Base-by-base conservation (phyloP, 2,329 filamentous ascomycete genomes). In the Calonectria fujianensis region DNA sequence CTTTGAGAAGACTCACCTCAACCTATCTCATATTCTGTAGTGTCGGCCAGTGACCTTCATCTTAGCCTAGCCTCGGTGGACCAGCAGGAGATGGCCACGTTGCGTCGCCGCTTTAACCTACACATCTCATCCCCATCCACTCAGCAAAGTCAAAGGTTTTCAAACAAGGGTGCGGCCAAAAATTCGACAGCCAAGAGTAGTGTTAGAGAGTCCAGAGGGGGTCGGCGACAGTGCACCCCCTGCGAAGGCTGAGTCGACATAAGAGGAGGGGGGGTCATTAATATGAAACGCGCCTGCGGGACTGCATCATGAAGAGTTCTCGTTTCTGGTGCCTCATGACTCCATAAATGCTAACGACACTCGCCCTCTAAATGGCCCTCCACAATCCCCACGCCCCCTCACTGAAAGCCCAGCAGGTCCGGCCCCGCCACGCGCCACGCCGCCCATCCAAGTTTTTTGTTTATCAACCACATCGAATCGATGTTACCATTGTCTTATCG, bases 251-350 rank as follows among this genome's bases (percentile, higher is more conserved):
- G 77, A 75, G 75, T 81, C 67, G 71, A 76, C 72, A 71, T 69
- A 74, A 74, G 72, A 76, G 74, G 74, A 76, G 76, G 77, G 66
- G 72, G 65, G 72, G 70, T 84, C 83, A 81, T 84, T 82, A 85
- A 84, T 80, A 76, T 89, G 88, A 89, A 89, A 89, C 88, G 81
- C 82, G 85, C 85, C 86, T 88, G 87, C 86, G 82, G 86, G 86
- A 86, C 73, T 88, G 86, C 88, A 84, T 89, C 86, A 88, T 86
- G 87, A 84, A 52, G 76, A 82, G 82, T 84, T 78, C 82, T 84
- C 81, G 78, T 82, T 82, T 81, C 71, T 71, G 76, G 72, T 73
- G 71, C 75, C 70, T 79, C 80, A 77, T 83, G 75, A 78, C 51
- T 69, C 41, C 76, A 80, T 81, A 80, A 79, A 79, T 80, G 82